phyloP scores from a whole-genome alignment of 176 grass and related monocot species.

The Hordeum marinum region DNA sequence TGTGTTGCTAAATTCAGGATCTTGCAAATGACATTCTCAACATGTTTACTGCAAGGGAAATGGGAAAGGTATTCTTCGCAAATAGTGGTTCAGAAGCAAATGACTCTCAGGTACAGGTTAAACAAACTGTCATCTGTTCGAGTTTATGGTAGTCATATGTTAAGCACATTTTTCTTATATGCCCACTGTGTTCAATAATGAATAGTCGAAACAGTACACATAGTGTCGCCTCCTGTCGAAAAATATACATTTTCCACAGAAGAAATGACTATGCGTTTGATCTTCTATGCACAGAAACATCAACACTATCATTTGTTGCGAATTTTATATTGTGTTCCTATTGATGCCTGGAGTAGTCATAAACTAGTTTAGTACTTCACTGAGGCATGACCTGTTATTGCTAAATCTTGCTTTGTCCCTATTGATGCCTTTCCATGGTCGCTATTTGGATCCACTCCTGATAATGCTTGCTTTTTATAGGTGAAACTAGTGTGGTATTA shows the following conservation, averaged over 20 bases:
- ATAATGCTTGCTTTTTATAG: slow-evolving; percentile 11
- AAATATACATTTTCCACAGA: background rate
- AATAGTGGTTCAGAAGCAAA: slow-evolving; percentile 99
- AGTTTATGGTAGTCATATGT: background rate
- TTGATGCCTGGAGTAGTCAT: background rate
- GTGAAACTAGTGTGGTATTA: slow-evolving; percentile 96
- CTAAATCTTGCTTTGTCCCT: background rate
- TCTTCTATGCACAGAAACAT: slow-evolving; percentile 9
- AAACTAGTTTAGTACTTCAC: background rate
- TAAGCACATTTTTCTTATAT: background rate
- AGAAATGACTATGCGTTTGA: background rate
- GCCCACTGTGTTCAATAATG: background rate
- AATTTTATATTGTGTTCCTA: background rate
- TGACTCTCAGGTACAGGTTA: slow-evolving; percentile 68
- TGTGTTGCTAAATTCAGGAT: slow-evolving; percentile 49
- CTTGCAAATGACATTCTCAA: slow-evolving; percentile 81
- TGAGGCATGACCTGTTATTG: background rate
- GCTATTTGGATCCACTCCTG: background rate
- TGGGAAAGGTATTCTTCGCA: slow-evolving; percentile 95
- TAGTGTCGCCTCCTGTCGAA: background rate
- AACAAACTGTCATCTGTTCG: background rate
- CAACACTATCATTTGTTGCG: background rate
- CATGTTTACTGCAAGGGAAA: slow-evolving; percentile 78
- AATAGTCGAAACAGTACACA: background rate
- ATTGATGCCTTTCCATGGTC: background rate